These are phyloP conservation scores for Cercophora newfieldiana DNA, from an alignment of 495 filamentous ascomycete genomes.

Conservation along the genomic window DNA sequence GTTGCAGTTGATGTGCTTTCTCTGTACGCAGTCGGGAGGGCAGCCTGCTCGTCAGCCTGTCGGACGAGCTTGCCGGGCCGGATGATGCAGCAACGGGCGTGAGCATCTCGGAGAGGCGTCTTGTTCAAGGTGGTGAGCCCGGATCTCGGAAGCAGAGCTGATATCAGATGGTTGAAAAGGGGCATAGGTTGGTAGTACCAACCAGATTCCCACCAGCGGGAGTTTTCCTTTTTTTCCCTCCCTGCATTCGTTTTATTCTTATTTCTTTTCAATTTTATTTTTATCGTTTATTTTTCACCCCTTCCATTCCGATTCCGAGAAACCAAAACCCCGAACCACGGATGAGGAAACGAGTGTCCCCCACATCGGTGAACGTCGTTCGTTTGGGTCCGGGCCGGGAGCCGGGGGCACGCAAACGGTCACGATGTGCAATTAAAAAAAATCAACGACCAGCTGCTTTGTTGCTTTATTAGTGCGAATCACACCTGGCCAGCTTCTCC, in stretches of 20 bases:
- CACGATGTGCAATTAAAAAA: not conserved
- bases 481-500: no score
- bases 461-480: not conserved
- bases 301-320: not conserved
- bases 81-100: not conserved
- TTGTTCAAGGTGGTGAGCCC: not conserved
- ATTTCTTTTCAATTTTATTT: not conserved
- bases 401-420: not conserved
- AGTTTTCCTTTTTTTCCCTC: not conserved
- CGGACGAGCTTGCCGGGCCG: not conserved
- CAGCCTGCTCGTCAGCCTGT: not conserved
- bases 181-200: not conserved
- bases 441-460: not conserved
- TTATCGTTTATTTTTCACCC: not conserved
- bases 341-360: not conserved
- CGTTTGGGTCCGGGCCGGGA: conserved; percentile 1
- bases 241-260: not conserved
- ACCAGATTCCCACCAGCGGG: no score
- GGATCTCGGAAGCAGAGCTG: not conserved
- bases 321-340: not conserved
- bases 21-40: not conserved
- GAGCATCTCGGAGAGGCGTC: not conserved
- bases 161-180: not conserved
- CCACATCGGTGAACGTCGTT: not conserved
- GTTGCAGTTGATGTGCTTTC: not conserved